Percentiles rank a stretch among this genome's conserved stretches.
Evolutionary conservation across 305 asterid genomes (phyloP).

Genomic region (Nicotiana rustica): DNA sequence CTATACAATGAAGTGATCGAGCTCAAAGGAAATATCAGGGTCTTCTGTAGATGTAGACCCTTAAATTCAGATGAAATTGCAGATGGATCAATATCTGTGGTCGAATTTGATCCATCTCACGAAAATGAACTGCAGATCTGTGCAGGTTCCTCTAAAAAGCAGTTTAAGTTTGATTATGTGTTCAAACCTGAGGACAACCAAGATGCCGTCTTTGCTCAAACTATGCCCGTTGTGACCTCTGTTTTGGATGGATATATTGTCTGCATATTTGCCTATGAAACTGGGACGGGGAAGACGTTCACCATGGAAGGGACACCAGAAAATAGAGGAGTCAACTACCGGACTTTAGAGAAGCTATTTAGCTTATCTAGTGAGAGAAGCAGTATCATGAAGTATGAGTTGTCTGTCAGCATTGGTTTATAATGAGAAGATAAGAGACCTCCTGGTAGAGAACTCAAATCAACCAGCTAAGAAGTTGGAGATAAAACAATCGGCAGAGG

Average conservation of each 20-base stretch:
- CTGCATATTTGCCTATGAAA: constrained; percentile 95
- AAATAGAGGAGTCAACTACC: constrained; percentile 90
- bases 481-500: constrained; percentile 97
- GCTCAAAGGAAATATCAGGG: constrained; percentile 92
- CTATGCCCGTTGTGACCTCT: constrained; percentile 84
- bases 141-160: constrained; percentile 79
- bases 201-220: constrained; percentile 76
- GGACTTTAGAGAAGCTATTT: constrained; percentile 84
- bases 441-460: constrained; percentile 72
- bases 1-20: constrained; percentile 93
- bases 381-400: constrained; percentile 66
- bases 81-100: constrained; percentile 65
- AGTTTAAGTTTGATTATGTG: constrained; percentile 81
- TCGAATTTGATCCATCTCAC: constrained; percentile 74
- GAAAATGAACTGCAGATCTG: constrained; percentile 86
- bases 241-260: constrained; percentile 95
- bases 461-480: constrained; percentile 90
- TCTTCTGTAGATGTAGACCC: constrained; percentile 96
- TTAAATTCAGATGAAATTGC: constrained; percentile 71
- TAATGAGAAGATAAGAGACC: constrained; percentile 95
- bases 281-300: constrained; percentile 95
- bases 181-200: constrained; percentile 81
- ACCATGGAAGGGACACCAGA: constrained; percentile 98
- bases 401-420: constrained; percentile 94
- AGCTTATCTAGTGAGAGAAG: constrained; percentile 69